Conservation (phyloP, 495 filamentous ascomycete genomes). For the Daldinia decipiens region DNA sequence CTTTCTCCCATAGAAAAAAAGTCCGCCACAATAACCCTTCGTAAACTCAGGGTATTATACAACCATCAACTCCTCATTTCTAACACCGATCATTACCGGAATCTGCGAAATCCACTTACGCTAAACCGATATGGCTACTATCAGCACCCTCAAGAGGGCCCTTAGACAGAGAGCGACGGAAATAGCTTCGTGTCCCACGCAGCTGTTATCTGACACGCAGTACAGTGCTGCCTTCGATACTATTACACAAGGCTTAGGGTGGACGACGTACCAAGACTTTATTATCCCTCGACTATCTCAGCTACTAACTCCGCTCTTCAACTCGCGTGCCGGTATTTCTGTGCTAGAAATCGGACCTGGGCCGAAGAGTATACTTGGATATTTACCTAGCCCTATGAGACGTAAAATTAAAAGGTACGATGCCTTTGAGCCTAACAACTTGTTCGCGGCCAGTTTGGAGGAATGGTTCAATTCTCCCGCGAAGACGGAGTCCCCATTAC, state of each 20-base stretch:
- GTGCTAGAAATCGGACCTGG: constrained; percentile 71
- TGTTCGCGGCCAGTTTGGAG: constrained; percentile 61
- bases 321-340: constrained; percentile 60
- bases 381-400: constrained; percentile 59
- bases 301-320: constrained; percentile 60
- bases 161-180: constrained; percentile 56
- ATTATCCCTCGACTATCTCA: constrained; percentile 66
- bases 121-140: constrained; percentile 59
- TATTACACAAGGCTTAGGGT: constrained; percentile 56
- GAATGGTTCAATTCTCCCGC: constrained; percentile 54
- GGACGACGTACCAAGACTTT: constrained; percentile 64
- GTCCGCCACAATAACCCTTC: too few relatives aligned
- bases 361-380: constrained; percentile 64
- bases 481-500: constrained; percentile 57
- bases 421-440: constrained; percentile 67
- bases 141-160: constrained; percentile 60
- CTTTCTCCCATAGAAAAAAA: too few relatives aligned
- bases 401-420: constrained; percentile 61
- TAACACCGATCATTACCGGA: neutral
- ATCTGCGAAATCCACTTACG: neutral
- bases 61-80: neutral
- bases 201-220: constrained; percentile 63
- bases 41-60: too few relatives aligned
- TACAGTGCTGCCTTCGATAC: constrained; percentile 65
- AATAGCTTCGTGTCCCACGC: constrained; percentile 46